Base-by-base conservation (phyloP, 768 basidiomycete species). In the Pisolithus tinctorius region DNA sequence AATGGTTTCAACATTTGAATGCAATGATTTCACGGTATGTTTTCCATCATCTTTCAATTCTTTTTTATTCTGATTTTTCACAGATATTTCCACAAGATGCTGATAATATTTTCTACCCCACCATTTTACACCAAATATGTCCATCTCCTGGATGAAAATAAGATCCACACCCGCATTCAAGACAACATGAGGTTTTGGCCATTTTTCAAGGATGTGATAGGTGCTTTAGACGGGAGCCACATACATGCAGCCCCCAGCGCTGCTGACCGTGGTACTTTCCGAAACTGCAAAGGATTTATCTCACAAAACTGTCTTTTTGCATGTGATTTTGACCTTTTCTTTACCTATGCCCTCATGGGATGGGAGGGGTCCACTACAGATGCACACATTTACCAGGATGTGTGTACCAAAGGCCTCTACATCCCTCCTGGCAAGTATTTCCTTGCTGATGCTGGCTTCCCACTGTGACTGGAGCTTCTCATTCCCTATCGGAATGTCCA, bases 321-420 rank as follows among this genome's bases (percentile, higher is more conserved):
- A 6, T 69, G 66, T 23, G 55, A 55, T 1, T 73, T 73, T 47
- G 48, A 59, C 40, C 52, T 73, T 42, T 48, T 50, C 4, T 74
- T 75, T 48, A 51, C 61, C 7, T 76, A 74, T 54, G 49, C 74
- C n/a, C 47, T 69, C 9, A 66, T 60, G 52, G 70, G 73, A 1
- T 74, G 69, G 65, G 73, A 77, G 37, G 74, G 73, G 1, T 67
- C 63, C 42, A 60, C 60, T 10, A 61, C 71, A 3, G 71, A 75
- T 62, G 55, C 63, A n/a, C 51, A 53, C 1, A 58, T 75, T 29
- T 74, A 58, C 55, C 30, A 63, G 2, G 46, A 67, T 54, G 63
- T 70, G 11, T 55, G 56, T 14, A 5, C 56, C 1, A 46, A 46
- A 6, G 66, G 68, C 52, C 62, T 74, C 41, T 40, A 30, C 0